Evolutionary conservation across 2,329 filamentous ascomycete species (phyloP).

Genomic region (Alternaria ventricosa): DNA sequence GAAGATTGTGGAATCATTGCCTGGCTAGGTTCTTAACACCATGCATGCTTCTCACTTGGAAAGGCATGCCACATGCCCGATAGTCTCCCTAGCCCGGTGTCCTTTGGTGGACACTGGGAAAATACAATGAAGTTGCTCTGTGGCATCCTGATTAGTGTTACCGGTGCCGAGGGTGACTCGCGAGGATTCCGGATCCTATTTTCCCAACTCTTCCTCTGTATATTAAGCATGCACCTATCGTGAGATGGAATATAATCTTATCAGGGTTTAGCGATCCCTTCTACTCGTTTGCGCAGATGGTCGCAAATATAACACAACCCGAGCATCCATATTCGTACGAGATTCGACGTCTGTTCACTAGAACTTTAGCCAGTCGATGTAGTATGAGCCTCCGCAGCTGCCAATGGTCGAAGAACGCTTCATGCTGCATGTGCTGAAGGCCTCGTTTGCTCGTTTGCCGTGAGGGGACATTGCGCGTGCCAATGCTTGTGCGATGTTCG

Average conservation of each 20-base stretch:
- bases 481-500: conserved; percentile 35
- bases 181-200: conserved; percentile 13
- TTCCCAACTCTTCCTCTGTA: conserved; percentile 12
- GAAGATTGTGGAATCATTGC: neutral
- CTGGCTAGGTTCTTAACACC: neutral
- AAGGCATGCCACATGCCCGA: neutral
- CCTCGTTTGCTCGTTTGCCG: conserved; percentile 24
- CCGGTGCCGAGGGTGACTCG: conserved; percentile 25
- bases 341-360: conserved; percentile 38
- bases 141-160: conserved; percentile 26
- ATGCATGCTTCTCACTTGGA: neutral
- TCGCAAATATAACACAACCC: conserved; percentile 36
- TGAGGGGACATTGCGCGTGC: conserved; percentile 36
- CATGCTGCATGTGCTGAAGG: conserved; percentile 13
- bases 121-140: conserved; percentile 29
- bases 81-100: neutral
- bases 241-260: conserved; percentile 34
- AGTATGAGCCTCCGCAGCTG: conserved; percentile 35
- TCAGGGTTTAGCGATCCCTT: conserved; percentile 38
- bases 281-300: conserved; percentile 32
- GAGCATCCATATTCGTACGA: neutral
- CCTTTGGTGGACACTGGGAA: conserved; percentile 14
- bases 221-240: conserved; percentile 21
- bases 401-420: neutral
- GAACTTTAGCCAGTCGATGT: conserved; percentile 35